Percentiles rank a stretch among this genome's conserved stretches.
Evolutionary conservation across 2,329 filamentous ascomycete genomes (phyloP).

Genomic region (Calonectria hawksworthii): DNA sequence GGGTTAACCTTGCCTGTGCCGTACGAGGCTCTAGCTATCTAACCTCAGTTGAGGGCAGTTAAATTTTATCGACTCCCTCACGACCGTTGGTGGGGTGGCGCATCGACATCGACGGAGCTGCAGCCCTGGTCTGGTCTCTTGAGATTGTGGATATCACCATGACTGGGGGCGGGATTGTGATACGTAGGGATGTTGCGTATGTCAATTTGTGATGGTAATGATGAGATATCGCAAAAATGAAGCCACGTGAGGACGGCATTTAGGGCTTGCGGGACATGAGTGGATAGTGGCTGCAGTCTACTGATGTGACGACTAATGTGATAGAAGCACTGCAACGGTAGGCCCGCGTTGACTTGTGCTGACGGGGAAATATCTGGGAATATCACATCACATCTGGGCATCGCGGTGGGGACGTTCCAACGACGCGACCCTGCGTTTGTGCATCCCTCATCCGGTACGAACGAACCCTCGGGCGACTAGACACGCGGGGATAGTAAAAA

Average conservation of each 20-base stretch:
- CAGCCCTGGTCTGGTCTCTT: background rate
- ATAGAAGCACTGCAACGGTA: constrained; percentile 2
- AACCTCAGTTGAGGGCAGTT: constrained; percentile 3
- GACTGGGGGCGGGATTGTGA: constrained; percentile 11
- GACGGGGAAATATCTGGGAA: background rate
- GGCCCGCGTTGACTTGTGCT: background rate
- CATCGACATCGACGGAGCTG: background rate
- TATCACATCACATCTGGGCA: constrained; percentile 18
- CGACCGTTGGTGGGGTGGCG: constrained; percentile 12
- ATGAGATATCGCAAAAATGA: constrained; percentile 7
- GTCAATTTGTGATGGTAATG: constrained; percentile 10
- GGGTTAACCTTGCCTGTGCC: constrained; percentile 19
- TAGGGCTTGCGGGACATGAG: background rate
- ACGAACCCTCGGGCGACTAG: constrained; percentile 5
- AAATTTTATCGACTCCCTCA: background rate
- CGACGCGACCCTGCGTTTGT: background rate
- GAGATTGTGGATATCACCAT: background rate
- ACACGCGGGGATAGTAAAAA: constrained; percentile 11
- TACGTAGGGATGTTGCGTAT: background rate
- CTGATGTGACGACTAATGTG: background rate
- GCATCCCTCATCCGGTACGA: background rate
- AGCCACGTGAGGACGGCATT: background rate
- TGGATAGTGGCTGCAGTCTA: background rate
- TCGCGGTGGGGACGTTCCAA: background rate
- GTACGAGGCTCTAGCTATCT: background rate